Evolutionary conservation across 345 rosid genomes (phyloP).

Genomic region (Aurinia saxatilis): DNA sequence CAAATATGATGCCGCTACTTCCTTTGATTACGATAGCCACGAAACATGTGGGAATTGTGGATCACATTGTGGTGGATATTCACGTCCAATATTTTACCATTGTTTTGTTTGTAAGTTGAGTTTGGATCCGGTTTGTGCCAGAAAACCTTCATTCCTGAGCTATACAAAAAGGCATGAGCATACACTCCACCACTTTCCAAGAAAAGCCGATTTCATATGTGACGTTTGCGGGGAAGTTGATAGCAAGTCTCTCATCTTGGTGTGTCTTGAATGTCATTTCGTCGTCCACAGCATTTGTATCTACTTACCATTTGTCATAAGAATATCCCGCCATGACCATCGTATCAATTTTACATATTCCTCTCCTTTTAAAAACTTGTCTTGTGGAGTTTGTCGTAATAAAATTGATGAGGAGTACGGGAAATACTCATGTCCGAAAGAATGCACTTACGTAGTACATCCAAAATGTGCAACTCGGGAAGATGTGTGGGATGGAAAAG

Average conservation of each 20-base stretch:
- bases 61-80: no score
- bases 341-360: not conserved
- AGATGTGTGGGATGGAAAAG: no score
- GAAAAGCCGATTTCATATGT: not conserved
- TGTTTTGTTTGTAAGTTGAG: not conserved
- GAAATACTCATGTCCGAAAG: not conserved
- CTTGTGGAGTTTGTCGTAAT: not conserved
- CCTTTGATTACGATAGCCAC: no score
- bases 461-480: not conserved
- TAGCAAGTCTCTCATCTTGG: not conserved
- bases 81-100: not conserved
- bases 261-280: not conserved
- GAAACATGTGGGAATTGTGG: not conserved
- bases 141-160: not conserved
- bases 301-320: not conserved
- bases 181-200: not conserved
- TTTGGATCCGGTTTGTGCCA: not conserved
- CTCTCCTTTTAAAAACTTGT: not conserved
- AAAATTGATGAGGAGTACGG: not conserved
- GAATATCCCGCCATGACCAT: not conserved
- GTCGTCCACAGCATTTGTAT: not conserved
- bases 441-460: constrained; percentile 4
- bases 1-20: no score
- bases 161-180: not conserved
- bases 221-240: not conserved